These are phyloP conservation scores for Tephrocybe rancida DNA, from an alignment of 768 basidiomycete species.

Conservation along the genomic window DNA sequence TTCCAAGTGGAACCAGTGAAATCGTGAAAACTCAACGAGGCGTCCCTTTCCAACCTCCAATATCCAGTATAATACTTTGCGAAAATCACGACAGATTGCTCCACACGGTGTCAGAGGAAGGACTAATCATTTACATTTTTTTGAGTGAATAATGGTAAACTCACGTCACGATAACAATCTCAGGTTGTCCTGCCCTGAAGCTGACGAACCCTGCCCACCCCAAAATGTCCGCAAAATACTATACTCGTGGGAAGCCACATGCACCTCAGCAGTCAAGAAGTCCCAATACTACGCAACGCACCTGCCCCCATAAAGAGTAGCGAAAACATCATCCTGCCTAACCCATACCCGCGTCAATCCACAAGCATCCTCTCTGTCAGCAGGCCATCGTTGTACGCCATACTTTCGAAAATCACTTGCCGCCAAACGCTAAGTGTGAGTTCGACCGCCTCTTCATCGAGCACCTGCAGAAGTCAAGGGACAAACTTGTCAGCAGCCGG, in stretches of 20 bases:
- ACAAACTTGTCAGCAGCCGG: not conserved
- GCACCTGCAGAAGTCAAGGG: slow-evolving; percentile 53
- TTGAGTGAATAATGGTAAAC: slow-evolving; percentile 54
- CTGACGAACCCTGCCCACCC: slow-evolving; percentile 24
- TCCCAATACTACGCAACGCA: slow-evolving; percentile 61
- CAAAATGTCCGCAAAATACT: slow-evolving; percentile 25
- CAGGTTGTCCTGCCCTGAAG: slow-evolving; percentile 18
- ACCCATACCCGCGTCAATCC: slow-evolving; percentile 45
- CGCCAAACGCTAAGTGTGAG: slow-evolving; percentile 85
- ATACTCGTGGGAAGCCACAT: slow-evolving; percentile 35
- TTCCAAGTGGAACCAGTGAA: slow-evolving; percentile 12
- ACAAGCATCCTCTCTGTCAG: slow-evolving; percentile 86
- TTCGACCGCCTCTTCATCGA: slow-evolving; percentile 89
- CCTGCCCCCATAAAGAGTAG: slow-evolving; percentile 46
- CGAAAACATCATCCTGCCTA: slow-evolving; percentile 26
- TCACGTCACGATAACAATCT: slow-evolving; percentile 43
- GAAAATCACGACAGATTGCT: slow-evolving; percentile 4
- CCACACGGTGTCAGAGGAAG: slow-evolving; percentile 21
- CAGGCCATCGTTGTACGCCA: slow-evolving; percentile 89
- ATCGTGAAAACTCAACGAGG: slow-evolving; percentile 22
- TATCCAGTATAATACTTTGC: slow-evolving; percentile 1
- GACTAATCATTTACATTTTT: slow-evolving; percentile 50
- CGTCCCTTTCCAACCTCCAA: slow-evolving; percentile 3
- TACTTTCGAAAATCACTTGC: slow-evolving; percentile 92
- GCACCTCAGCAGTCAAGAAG: slow-evolving; percentile 46